A percentile compares a stretch with the other conserved stretches of the same genome.
phyloP scores from a whole-genome alignment of 177 flowering plant genomes.

The Vitis hybrid region DNA sequence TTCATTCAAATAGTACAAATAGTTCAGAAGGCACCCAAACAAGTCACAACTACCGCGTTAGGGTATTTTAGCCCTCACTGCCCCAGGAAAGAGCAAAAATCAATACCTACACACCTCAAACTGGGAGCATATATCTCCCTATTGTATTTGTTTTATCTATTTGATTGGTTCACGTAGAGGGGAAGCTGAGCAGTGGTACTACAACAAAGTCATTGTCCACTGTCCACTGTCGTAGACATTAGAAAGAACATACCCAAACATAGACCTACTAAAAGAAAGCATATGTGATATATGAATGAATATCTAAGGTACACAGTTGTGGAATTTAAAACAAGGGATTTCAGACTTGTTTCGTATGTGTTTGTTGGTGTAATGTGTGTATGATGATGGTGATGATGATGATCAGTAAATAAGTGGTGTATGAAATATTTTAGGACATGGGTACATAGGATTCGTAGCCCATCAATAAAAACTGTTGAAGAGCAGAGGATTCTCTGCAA shows the following conservation, averaged over 20 bases:
- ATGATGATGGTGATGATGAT: too few species aligned
- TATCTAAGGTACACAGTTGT: not conserved
- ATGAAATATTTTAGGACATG: not conserved
- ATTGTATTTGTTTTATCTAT: not conserved
- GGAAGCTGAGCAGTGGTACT: too few species aligned
- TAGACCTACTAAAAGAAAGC: not conserved
- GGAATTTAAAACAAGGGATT: not conserved
- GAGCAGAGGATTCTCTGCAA: not conserved
- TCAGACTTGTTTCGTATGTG: not conserved
- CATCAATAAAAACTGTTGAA: not conserved
- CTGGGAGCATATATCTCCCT: not conserved
- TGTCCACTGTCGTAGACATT: not conserved
- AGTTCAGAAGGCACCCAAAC: not conserved
- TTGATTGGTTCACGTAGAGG: too few species aligned
- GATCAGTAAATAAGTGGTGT: too few species aligned
- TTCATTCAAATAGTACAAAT: slow-evolving; percentile 1
- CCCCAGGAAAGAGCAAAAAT: not conserved
- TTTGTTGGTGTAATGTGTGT: not conserved
- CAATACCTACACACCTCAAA: not conserved
- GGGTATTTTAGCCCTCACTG: too few species aligned
- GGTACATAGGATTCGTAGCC: not conserved
- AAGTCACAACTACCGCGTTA: too few species aligned
- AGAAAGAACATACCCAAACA: not conserved
- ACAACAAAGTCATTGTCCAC: not conserved
- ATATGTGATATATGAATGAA: not conserved